Evolutionary conservation across 768 basidiomycete species (phyloP), one percentile per base, ranked within the genome.

Genomic region (Termitomyces sp.): DNA sequence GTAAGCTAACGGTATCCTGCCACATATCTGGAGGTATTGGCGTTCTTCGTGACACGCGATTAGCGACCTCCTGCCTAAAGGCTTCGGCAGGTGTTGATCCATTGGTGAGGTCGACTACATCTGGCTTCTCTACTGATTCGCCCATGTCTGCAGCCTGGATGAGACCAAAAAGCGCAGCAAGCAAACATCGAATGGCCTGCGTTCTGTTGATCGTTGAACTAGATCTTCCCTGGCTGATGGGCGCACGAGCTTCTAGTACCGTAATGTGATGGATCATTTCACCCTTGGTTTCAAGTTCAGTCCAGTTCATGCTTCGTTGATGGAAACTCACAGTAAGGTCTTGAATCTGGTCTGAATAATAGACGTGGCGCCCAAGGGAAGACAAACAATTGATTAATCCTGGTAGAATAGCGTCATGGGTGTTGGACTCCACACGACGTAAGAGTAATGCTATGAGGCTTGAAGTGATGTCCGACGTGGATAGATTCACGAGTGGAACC

Each of bases 321-420:
- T 30, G 37, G 49, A 40, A 37, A 54, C 79, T 67, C 45, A 80
- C 78, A 1, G 91, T 84, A 43, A 97, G 82, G 65, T 97, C 95
- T 64, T 93, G 91, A 48, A 94, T 92, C 70, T 98, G 95, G 68
- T 97, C 95, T 38, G 92, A 88, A 65, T 98, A 98, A 73, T 97
- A 95, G 52, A 96, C 85, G 64, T 96, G 93, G 11, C 88, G 84
- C 35, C 93, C 93, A 11, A 98, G 75, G 0, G 93, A 90, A 2
- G 88, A 77, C 42, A 95, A 87, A 64, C 88, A 88, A 53, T 84
- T 77, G 8, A 94, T 87, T 50, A 94, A 67, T 8, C 78, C 68
- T 0, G 83, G 77, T 11, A 98, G 72, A 10, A 93, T 74, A 7
- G 75, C 57, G 61, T 95, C 93, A 11, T 81, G 71, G 1, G 80